Percentiles rank a stretch among this genome's conserved stretches.
Conservation (phyloP, 2,329 filamentous ascomycete genomes). For the Penicillium frequentans region DNA sequence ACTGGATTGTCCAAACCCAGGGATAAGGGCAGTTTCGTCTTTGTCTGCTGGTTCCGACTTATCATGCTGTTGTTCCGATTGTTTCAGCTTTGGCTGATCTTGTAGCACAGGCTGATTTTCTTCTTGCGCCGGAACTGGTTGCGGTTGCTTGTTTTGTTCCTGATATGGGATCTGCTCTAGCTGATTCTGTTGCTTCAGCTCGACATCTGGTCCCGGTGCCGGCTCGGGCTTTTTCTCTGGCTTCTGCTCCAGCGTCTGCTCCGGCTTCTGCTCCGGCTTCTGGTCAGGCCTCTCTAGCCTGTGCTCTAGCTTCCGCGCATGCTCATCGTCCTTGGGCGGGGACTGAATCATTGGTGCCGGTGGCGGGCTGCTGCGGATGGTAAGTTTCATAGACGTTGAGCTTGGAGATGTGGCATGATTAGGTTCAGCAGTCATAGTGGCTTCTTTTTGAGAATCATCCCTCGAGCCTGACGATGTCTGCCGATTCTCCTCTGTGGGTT, state of each 20-base stretch:
- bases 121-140: background rate
- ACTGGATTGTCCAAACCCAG: slow-evolving; percentile 35
- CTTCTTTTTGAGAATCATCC: background rate
- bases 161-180: background rate
- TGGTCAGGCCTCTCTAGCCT: background rate
- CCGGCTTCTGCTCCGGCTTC: background rate
- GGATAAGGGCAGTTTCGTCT: slow-evolving; percentile 25
- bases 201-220: background rate
- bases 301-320: background rate
- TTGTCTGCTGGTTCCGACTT: background rate
- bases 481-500: slow-evolving; percentile 15
- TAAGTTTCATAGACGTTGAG: slow-evolving; percentile 13
- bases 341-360: slow-evolving; percentile 5
- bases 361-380: slow-evolving; percentile 14
- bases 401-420: background rate
- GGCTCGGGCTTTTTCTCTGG: background rate
- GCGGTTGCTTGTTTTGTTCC: background rate
- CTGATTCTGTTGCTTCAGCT: background rate
- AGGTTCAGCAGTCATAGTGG: background rate
- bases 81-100: background rate
- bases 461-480: background rate
- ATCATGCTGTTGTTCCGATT: background rate
- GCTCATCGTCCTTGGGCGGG: background rate
- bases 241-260: background rate
- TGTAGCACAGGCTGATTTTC: background rate